Base-by-base conservation (phyloP, 2,329 filamentous ascomycete genomes). In the Diaporthe aspalathi region DNA sequence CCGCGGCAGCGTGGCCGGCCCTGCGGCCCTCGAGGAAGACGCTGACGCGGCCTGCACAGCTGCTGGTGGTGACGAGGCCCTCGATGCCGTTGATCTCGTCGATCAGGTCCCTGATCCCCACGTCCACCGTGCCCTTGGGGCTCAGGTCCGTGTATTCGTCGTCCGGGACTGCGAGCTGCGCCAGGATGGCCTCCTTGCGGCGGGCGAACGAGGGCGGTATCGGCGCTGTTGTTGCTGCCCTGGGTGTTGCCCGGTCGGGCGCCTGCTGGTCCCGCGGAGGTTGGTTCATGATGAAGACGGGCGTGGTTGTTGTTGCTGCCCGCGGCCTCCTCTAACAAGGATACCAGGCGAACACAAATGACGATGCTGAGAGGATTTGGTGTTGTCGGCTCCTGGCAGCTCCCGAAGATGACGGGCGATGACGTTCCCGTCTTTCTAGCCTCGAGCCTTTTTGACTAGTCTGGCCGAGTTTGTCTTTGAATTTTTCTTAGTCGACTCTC, bases 31-130 rank as follows among this genome's bases (percentile, higher is more conserved):
- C 95, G 0, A 97, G 84, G 78, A 97, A 98, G 5, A 98, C 93
- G 74, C 93, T 95, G 57, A 97, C 89, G 67, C 95, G 87, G 0
- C 95, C 95, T 2, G 94, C 93, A 80, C 95, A 98, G 81, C 94
- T 97, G 82, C 94, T 97, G 3, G 95, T 98, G 1, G 95, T 98
- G 43, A 97, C 94, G 50, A 95, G 88, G 1, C 93, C 94, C 1
- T 91, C 87, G 7, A 92, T 78, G 1, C 77, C 80, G 81, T 98
- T 98, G 79, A 98, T 92, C 75, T 92, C 90, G 65, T 87, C 86
- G 73, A 98, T 94, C 68, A 98, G 84, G 27, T 91, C 86, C 57
- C 91, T 88, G 75, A 98, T 94, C 0, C 90, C 92, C 60, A 84
- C 88, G 80, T 98, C 95, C 24, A 98, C 88, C 0, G 91, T 92